These are phyloP conservation scores for Globisporangium heterothallicum DNA, from an alignment of 352 stramenopile species.

Conservation along the genomic window DNA sequence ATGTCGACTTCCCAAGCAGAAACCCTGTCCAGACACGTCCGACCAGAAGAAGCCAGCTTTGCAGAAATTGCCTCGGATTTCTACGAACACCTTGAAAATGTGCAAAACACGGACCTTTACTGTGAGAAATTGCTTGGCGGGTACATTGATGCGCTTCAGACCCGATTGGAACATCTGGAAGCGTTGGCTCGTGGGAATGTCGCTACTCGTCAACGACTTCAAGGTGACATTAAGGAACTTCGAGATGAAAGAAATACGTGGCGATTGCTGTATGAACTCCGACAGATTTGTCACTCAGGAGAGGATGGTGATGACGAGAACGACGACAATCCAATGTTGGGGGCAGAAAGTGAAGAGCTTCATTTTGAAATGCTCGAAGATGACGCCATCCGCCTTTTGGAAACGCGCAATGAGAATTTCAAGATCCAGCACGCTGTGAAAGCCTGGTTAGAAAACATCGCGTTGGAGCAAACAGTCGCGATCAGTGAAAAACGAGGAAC, in stretches of 20 bases:
- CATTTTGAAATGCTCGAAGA: slow-evolving; percentile 78
- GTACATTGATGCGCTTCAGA: slow-evolving; percentile 77
- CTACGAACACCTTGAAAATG: slow-evolving; percentile 61
- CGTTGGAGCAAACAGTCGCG: slow-evolving; percentile 54
- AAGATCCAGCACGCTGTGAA: slow-evolving; percentile 71
- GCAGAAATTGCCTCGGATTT: slow-evolving; percentile 74
- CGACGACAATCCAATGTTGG: slow-evolving; percentile 30
- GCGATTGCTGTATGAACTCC: slow-evolving; percentile 68
- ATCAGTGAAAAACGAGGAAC: slow-evolving; percentile 54
- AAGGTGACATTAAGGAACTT: slow-evolving; percentile 54
- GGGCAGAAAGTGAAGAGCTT: slow-evolving; percentile 29
- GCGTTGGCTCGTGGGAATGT: slow-evolving; percentile 10
- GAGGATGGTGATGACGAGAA: slow-evolving; percentile 23
- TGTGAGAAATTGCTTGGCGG: slow-evolving; percentile 66
- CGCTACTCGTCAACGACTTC: slow-evolving; percentile 30
- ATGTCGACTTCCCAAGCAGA: slow-evolving; percentile 24
- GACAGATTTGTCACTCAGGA: slow-evolving; percentile 44
- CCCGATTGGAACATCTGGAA: slow-evolving; percentile 52
- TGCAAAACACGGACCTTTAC: slow-evolving; percentile 66
- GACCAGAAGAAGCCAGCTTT: slow-evolving; percentile 71
- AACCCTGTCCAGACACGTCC: slow-evolving; percentile 48
- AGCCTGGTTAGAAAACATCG: slow-evolving; percentile 77
- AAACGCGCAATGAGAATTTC: slow-evolving; percentile 56
- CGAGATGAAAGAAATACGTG: slow-evolving; percentile 82
- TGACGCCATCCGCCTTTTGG: slow-evolving; percentile 57